Conservation (phyloP, 306 rosid genomes). For the Vigna hirtella region DNA sequence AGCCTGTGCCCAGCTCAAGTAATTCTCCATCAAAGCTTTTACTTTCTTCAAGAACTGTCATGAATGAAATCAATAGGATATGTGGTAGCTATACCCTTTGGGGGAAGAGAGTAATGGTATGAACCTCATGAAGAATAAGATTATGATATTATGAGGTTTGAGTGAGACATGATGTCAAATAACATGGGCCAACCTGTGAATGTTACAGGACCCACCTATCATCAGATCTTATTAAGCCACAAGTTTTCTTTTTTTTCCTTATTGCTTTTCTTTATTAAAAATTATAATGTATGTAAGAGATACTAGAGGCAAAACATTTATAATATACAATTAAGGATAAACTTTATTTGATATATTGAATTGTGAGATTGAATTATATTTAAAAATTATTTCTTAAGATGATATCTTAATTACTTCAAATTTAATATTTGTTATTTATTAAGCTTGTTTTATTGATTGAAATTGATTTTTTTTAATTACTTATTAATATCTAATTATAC, state of each 20-base stretch:
- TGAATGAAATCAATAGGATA: neutral
- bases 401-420: too few species aligned
- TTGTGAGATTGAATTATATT: too few species aligned
- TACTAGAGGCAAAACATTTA: too few species aligned
- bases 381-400: too few species aligned
- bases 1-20: constrained; percentile 66
- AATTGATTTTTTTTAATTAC: too few species aligned
- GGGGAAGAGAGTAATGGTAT: constrained; percentile 36
- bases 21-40: constrained; percentile 38
- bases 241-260: neutral
- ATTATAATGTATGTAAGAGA: neutral
- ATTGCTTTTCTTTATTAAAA: neutral
- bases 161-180: constrained; percentile 36
- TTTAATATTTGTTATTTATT: too few species aligned
- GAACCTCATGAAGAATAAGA: neutral
- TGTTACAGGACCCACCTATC: neutral
- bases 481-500: too few species aligned
- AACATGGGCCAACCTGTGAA: constrained; percentile 61
- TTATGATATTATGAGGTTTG: constrained; percentile 26
- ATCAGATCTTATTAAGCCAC: constrained; percentile 18
- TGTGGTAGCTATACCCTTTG: constrained; percentile 9
- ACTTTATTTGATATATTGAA: too few species aligned
- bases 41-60: constrained; percentile 18
- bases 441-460: too few species aligned
- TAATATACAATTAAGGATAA: too few species aligned